Evolutionary conservation across 306 rosid species (phyloP), one percentile per base, ranked within the genome.

Genomic region (Prunus dulcis): DNA sequence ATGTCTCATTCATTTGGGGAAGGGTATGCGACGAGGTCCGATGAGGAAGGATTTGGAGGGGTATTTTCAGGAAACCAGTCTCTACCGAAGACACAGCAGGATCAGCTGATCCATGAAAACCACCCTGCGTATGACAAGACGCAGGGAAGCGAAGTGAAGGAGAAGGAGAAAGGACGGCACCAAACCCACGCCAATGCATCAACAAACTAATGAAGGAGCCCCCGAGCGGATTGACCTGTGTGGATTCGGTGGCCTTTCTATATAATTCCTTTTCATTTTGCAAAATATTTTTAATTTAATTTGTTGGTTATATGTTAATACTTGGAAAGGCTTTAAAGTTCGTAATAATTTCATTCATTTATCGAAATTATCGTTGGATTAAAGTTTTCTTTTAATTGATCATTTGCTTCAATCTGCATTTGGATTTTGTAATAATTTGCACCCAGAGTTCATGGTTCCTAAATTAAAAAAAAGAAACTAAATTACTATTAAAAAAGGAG

Each of bases 31-130:
- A 83, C 91, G 2, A 86, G 98, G 58, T 80, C 83, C 3, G 93
- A 88, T 73, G 98, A 92, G 56, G 97, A 95, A 87, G 98, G 98
- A 66, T 90, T 92, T 52, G 98, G 98, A 6, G 97, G 97, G 53
- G 77, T 30, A 45, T 90, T 87, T 72, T 80, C 93, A 38, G 80
- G 83, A 17, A 86, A 83, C 49, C 87, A 78, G 72, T 57, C 79
- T 10, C 1, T 20, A 41, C 77, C 76, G 0, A 75, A 88, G 49
- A 23, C 52, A 19, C 55, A 77, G 47, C 65, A 66, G 9, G 86
- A 83, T 28, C 58, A 81, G 32, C n/a, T 23, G 19, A n/a, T 84
- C 67, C 87, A 89, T 79, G 94, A 81, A 81, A 90, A 84, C 81
- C 93, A 88, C 74, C 96, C 96, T 75, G 96, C 71, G 32, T 89